Base-by-base conservation (phyloP, 352 stramenopile species). In the Pythium myriotylum region DNA sequence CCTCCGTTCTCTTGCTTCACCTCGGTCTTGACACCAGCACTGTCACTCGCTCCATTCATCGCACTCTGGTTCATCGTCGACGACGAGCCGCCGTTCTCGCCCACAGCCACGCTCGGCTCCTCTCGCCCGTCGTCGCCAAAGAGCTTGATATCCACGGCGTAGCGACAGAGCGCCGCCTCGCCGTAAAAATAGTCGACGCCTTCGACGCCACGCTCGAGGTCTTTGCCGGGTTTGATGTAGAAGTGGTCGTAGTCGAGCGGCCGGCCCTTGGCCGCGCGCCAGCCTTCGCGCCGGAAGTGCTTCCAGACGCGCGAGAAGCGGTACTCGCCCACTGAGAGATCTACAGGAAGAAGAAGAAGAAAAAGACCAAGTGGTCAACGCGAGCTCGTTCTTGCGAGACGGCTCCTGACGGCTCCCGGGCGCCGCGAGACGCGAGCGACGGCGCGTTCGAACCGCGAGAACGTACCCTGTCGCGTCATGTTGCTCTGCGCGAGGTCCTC, bases 101-200 rank as follows among this genome's bases (percentile, higher is more conserved):
- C 13, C 5, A 1, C 16, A 22, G 45, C 45, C 19, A 0, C 23
- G 20, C 40, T 42, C 6, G 29, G 17, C 19, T 37, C 54, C 13
- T 48, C 42, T 32, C 45, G 43, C 4, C 29, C 29, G 29, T 35
- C 29, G 29, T 10, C 29, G 10, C 29, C 29, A 35, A 35, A 35
- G 29, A 54, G 33, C n/a, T 42, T n/a, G 41, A 60, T 51, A 3
- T 24, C 17, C 20, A 56, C 1, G 1, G 42, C 59, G 24, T 67
- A 60, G 10, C 8, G 3, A 12, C 23, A 29, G 19, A 67, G 29
- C 14, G 46, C 54, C 0, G 42, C 51, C n/a, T 67, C 59, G 22
- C 59, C 59, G 42, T 61, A 60, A 39, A 61, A 67, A 43, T 56
- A 67, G 39, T 67, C 59, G n/a, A 56, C 59, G 41, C 32, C 29